Base-by-base conservation (phyloP, 306 rosid genomes). In the Macrotyloma uniflorum region DNA sequence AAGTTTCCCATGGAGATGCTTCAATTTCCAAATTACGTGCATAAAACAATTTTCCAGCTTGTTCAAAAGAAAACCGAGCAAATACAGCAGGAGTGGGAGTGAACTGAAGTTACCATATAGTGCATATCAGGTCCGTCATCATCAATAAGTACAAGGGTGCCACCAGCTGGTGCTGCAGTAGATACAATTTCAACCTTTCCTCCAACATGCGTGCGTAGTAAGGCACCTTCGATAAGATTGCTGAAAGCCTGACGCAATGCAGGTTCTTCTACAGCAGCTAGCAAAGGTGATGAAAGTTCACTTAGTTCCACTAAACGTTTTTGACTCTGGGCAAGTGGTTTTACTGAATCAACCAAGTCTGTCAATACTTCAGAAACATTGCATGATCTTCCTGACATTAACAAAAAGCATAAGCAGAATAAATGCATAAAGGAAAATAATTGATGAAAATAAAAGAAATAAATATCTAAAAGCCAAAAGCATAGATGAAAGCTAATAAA, bases 81-180 rank as follows among this genome's bases (percentile, higher is more conserved):
- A 53, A 65, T 55, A 68, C 5, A 74, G 68, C 23, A 67, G 38
- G 72, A 82, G 42, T 19, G 66, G 62, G 78, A 80, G 70, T 46
- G 8, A 14, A 59, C 62, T 71, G 61, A 58, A 59, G 18, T 86
- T 89, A 93, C 98, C 98, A 92, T 94, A 69, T 90, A 94, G 85
- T 92, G 98, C 97, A 94, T 94, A 78, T 94, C 98, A 58, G 97
- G 98, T 74, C 98, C 98, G 79, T 90, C 97, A 35, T 94, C 98
- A 78, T 94, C 97, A 77, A 94, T 88, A 70, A 88, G 81, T 47
- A 94, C 92, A 77, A 94, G 97, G 68, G 86, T 81, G 69, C 97
- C 98, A 15, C 98, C 97, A 36, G 98, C 97, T 15, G 98, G 98
- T 77, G 98, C 97, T 78, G 70, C 80, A 46, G 85, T 85, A 80